A percentile compares a stretch with the other conserved stretches of the same genome.
These are phyloP conservation scores for Selaginella tamariscina DNA, from an alignment of 75 land plant species.

Conservation along the genomic window DNA sequence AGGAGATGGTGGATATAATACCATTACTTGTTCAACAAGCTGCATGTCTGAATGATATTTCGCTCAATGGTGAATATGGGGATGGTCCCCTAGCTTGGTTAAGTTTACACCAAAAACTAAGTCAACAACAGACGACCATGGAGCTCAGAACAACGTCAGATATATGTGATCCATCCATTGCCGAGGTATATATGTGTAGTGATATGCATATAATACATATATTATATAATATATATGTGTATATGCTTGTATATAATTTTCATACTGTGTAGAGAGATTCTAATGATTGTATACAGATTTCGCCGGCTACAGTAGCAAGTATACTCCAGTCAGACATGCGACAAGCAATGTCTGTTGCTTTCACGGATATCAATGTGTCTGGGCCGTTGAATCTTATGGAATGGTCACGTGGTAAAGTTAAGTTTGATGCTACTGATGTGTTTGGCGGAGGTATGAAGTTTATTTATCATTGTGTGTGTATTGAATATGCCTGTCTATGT, in stretches of 20 bases:
- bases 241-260: slow-evolving; percentile 1
- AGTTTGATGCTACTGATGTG: slow-evolving; percentile 30
- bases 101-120: slow-evolving; percentile 61
- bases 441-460: too few species aligned
- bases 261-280: not conserved
- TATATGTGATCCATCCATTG: slow-evolving; percentile 49
- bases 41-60: slow-evolving; percentile 56
- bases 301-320: slow-evolving; percentile 62
- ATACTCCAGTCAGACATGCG: slow-evolving; percentile 81
- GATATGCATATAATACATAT: too few species aligned
- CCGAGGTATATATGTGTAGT: too few species aligned
- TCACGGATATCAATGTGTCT: slow-evolving; percentile 46
- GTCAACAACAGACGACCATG: slow-evolving; percentile 76
- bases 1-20: slow-evolving; percentile 72
- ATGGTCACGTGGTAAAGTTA: slow-evolving; percentile 75
- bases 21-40: slow-evolving; percentile 81
- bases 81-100: slow-evolving; percentile 88
- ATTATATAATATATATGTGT: too few species aligned
- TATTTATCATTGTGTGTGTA: too few species aligned
- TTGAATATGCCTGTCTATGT: too few species aligned
- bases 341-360: slow-evolving; percentile 65
- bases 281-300: slow-evolving; percentile 37
- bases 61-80: slow-evolving; percentile 62
- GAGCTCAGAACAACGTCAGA: slow-evolving; percentile 35
- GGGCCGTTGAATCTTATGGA: slow-evolving; percentile 75